Percentiles rank a stretch among this genome's conserved stretches.
These are phyloP conservation scores for Cyberlindnera japonica DNA, from an alignment of 805 yeast genomes.

Conservation along the genomic window DNA sequence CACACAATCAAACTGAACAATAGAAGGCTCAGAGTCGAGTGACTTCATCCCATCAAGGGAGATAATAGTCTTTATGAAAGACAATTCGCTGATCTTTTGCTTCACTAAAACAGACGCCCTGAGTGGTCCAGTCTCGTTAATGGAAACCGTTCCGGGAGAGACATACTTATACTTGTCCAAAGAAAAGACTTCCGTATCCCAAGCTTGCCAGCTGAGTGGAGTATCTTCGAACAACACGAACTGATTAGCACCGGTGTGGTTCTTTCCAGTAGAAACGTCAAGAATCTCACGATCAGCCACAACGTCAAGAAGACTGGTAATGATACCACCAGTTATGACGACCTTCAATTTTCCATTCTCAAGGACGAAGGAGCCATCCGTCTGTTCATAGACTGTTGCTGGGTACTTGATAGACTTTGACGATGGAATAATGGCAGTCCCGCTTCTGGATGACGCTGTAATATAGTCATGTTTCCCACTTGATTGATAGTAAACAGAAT, in stretches of 20 bases:
- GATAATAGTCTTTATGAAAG: slow-evolving; percentile 62
- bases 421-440: slow-evolving; percentile 14
- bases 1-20: slow-evolving; percentile 49
- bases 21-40: slow-evolving; percentile 32
- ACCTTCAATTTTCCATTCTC: slow-evolving; percentile 55
- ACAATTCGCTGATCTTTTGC: slow-evolving; percentile 53
- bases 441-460: slow-evolving; percentile 7
- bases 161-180: slow-evolving; percentile 64
- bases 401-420: slow-evolving; percentile 37
- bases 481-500: slow-evolving; percentile 12
- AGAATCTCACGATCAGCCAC: slow-evolving; percentile 60
- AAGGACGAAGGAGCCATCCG: slow-evolving; percentile 44
- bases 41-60: slow-evolving; percentile 56
- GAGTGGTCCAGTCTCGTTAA: slow-evolving; percentile 49
- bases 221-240: slow-evolving; percentile 82
- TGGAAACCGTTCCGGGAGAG: slow-evolving; percentile 33
- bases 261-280: slow-evolving; percentile 45
- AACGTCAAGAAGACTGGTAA: slow-evolving; percentile 62
- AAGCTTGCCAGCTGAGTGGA: slow-evolving; percentile 89
- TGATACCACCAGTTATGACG: slow-evolving; percentile 51
- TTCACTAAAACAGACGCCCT: slow-evolving; percentile 60
- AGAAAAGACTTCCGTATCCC: slow-evolving; percentile 95
- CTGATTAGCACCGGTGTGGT: slow-evolving; percentile 67
- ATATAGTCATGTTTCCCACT: slow-evolving; percentile 24
- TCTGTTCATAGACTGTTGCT: slow-evolving; percentile 42